phyloP scores from a whole-genome alignment of 306 rosid genomes.

The Betula pendula region DNA sequence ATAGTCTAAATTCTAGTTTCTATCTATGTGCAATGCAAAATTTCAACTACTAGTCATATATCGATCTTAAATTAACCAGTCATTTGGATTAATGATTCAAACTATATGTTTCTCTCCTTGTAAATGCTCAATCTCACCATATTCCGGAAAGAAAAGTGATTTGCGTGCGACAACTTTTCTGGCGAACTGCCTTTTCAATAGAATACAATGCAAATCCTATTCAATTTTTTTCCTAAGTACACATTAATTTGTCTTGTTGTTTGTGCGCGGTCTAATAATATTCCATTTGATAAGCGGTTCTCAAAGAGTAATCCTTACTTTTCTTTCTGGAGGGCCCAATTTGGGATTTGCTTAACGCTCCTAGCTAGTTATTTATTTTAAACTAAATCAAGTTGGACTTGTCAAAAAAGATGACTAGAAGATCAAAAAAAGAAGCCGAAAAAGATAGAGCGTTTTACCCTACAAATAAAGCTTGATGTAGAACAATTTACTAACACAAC shows the following conservation, averaged over 20 bases:
- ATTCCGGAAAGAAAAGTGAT: slow-evolving; percentile 51
- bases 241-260: slow-evolving; percentile 67
- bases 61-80: background rate
- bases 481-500: slow-evolving; percentile 33
- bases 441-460: slow-evolving; percentile 65
- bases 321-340: slow-evolving; percentile 35
- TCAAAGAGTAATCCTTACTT: slow-evolving; percentile 36
- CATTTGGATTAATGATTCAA: slow-evolving; percentile 27
- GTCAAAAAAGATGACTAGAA: slow-evolving; percentile 55
- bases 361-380: slow-evolving; percentile 36
- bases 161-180: slow-evolving; percentile 45
- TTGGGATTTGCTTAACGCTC: slow-evolving; percentile 58
- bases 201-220: slow-evolving; percentile 48
- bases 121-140: slow-evolving; percentile 28
- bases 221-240: slow-evolving; percentile 50
- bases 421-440: slow-evolving; percentile 67
- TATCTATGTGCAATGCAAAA: slow-evolving; percentile 11
- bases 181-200: slow-evolving; percentile 48
- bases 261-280: slow-evolving; percentile 54
- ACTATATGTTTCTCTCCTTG: slow-evolving; percentile 32
- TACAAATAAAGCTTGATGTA: slow-evolving; percentile 56
- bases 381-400: slow-evolving; percentile 50
- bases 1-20: slow-evolving; percentile 4
- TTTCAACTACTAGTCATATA: too few relatives aligned
- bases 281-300: slow-evolving; percentile 35